Evolutionary conservation across 768 basidiomycete genomes (phyloP).

Genomic region (Pilatotrama ljubarskyi): DNA sequence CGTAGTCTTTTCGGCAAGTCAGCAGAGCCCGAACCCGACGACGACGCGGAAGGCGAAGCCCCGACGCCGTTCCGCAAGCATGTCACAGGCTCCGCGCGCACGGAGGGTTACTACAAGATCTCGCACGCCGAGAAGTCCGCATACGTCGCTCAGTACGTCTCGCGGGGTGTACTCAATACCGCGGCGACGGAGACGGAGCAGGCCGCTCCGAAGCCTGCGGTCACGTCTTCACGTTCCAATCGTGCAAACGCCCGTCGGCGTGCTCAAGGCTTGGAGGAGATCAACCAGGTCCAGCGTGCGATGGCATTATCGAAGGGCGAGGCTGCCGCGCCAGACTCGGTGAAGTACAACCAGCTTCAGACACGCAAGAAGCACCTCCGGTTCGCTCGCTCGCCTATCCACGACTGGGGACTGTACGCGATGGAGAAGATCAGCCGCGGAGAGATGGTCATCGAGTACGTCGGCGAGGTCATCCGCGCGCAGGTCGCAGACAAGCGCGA

Average conservation of each 20-base stretch:
- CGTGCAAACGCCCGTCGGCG: constrained; percentile 90
- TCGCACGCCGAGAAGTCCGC: constrained; percentile 87
- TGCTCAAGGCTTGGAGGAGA: constrained; percentile 91
- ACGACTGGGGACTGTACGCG: constrained; percentile 98
- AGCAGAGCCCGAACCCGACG: constrained; percentile 29
- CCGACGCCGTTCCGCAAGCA: constrained; percentile 70
- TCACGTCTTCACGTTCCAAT: constrained; percentile 83
- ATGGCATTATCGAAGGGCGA: constrained; percentile 77
- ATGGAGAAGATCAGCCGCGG: constrained; percentile 93
- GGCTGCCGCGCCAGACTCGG: constrained; percentile 68
- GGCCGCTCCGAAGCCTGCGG: constrained; percentile 49
- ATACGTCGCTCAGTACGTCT: constrained; percentile 88
- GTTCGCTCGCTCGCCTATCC: constrained; percentile 93
- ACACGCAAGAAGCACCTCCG: constrained; percentile 97
- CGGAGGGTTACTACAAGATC: constrained; percentile 96
- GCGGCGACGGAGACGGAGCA: constrained; percentile 43
- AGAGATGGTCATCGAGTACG: constrained; percentile 99
- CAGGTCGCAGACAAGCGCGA: constrained; percentile 96
- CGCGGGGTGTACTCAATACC: constrained; percentile 49
- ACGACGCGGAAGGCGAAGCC: constrained; percentile 36
- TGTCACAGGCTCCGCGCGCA: constrained; percentile 82
- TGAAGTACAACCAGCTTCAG: constrained; percentile 99
- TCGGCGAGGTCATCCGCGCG: constrained; percentile 94
- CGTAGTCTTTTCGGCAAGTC: constrained; percentile 30
- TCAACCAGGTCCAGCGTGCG: constrained; percentile 85